Percentiles rank a stretch among this genome's conserved stretches.
These are phyloP conservation scores for Citrus inodora DNA, from an alignment of 345 rosid species.

Conservation along the genomic window DNA sequence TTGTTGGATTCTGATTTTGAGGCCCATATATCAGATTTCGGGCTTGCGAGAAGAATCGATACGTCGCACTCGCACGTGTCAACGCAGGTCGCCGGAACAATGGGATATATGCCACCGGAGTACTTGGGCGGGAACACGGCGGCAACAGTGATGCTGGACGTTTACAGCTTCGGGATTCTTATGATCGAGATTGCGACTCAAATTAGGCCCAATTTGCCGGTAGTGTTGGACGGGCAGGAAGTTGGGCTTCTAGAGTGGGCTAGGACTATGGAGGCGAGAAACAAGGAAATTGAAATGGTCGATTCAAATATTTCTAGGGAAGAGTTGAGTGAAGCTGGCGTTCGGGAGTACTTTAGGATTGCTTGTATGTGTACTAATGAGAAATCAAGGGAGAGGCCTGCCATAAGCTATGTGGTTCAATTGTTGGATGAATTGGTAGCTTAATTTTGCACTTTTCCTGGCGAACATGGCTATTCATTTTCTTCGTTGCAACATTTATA, in stretches of 20 bases:
- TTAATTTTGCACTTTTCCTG: constrained; percentile 5
- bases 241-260: constrained; percentile 66
- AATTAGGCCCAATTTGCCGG: constrained; percentile 62
- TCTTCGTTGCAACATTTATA: neutral
- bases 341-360: constrained; percentile 56
- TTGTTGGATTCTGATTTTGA: constrained; percentile 52
- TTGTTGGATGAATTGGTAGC: constrained; percentile 18
- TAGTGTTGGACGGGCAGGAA: constrained; percentile 26
- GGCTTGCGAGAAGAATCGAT: constrained; percentile 59
- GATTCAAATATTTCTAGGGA: constrained; percentile 23
- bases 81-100: constrained; percentile 90
- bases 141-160: constrained; percentile 66
- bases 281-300: constrained; percentile 51
- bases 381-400: constrained; percentile 45
- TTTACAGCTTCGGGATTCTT: constrained; percentile 74
- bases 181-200: constrained; percentile 74
- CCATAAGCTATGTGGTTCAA: constrained; percentile 44
- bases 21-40: constrained; percentile 83
- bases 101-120: constrained; percentile 99
- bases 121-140: constrained; percentile 64
- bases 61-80: constrained; percentile 66
- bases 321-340: constrained; percentile 23
- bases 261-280: constrained; percentile 29
- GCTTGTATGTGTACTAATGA: constrained; percentile 56
- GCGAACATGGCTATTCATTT: neutral